Evolutionary conservation across 2,329 filamentous ascomycete genomes (phyloP), one percentile per base, ranked within the genome.

Genomic region (Dichotomopilus funicola): DNA sequence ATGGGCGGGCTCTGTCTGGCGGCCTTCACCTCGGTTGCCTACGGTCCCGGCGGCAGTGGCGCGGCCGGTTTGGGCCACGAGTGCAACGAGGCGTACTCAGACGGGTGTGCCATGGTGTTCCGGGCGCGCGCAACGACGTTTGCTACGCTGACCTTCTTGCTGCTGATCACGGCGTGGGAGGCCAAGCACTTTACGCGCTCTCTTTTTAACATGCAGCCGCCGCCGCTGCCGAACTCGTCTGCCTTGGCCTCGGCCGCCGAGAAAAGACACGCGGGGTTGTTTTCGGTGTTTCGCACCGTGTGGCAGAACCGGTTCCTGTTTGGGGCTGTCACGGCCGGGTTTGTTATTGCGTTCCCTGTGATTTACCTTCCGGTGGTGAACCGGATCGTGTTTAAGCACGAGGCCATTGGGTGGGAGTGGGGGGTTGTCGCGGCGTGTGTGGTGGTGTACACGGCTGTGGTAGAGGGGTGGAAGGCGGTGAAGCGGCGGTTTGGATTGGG

Each of bases 141-240:
- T 65, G 82, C 85, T 0, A 85, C 82, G 6, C 68, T 89, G 43
- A 87, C 83, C 43, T 88, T 86, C 73, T 74, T 84, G 48, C 75
- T 87, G 5, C 73, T 89, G 6, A 78, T 88, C 54, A 83, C 86
- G 0, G 83, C 86, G 0, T 89, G 86, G 86, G 85, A 89, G 70
- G 83, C 87, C 65, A 84, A 88, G 67, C 82, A 88, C 62, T 85
- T 87, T 69, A 81, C 81, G 12, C 80, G 83, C 46, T 86, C 81
- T 19, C 77, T 89, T 62, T 89, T 89, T 71, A 76, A 78, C 63
- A 86, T 88, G 80, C 75, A 83, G 57, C 75, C 76, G 0, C 19
- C 19, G 19, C 19, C 19, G 19, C 19, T 3, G 19, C 19, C 19
- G 19, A 27, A 27, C 19, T 27, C 19, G 19, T 27, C 19, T 27